phyloP scores from a whole-genome alignment of 345 rosid genomes.

The Linum trigynum region DNA sequence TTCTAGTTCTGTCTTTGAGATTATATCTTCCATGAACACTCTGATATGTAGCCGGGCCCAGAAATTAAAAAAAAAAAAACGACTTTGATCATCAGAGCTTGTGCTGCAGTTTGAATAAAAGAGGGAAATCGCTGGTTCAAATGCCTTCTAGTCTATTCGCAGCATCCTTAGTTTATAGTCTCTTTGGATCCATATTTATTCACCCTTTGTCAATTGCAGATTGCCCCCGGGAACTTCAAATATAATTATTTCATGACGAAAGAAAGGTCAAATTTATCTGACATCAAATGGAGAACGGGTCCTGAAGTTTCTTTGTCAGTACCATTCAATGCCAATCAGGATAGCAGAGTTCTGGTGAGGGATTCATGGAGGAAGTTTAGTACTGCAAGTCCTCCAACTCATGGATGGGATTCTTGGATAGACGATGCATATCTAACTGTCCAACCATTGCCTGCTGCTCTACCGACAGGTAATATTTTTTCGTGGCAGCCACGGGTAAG shows the following conservation, averaged over 20 bases:
- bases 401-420: conserved; percentile 74
- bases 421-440: conserved; percentile 40
- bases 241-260: conserved; percentile 66
- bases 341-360: conserved; percentile 44
- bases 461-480: conserved; percentile 49
- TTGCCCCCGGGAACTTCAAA: conserved; percentile 68
- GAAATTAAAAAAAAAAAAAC: neutral
- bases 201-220: conserved; percentile 37
- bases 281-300: conserved; percentile 73
- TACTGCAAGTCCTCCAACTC: conserved; percentile 25
- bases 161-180: neutral
- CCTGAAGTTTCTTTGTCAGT: conserved; percentile 67
- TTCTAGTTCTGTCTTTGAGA: neutral
- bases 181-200: neutral
- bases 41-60: neutral
- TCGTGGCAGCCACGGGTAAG: conserved; percentile 16
- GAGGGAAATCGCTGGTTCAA: neutral
- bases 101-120: neutral
- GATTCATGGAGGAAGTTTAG: conserved; percentile 71
- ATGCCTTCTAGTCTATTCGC: neutral
- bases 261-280: conserved; percentile 35
- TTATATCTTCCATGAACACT: neutral
- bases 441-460: conserved; percentile 24
- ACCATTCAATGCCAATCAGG: conserved; percentile 36
- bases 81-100: neutral